Evolutionary conservation across 352 stramenopile genomes (phyloP).

Genomic region (Globisporangium cystogenes): DNA sequence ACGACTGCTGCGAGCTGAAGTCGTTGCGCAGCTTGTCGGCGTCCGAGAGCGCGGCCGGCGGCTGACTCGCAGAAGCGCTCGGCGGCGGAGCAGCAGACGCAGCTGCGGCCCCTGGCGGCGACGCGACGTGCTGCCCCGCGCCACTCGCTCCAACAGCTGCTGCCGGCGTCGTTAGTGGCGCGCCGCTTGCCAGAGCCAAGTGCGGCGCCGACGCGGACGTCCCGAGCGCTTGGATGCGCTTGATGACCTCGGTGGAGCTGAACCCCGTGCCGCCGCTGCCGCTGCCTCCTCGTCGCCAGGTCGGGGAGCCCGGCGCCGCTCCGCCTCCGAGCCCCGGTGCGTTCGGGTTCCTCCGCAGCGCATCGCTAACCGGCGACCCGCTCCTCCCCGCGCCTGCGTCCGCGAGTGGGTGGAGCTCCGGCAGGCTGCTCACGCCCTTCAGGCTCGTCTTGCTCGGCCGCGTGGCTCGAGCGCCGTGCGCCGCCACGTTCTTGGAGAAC

Average conservation of each 20-base stretch:
- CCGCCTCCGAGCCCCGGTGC: background rate
- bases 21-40: constrained; percentile 64
- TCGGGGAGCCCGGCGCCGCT: background rate
- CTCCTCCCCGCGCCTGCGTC: background rate
- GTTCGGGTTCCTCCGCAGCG: background rate
- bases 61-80: background rate
- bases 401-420: constrained; percentile 22
- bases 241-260: constrained; percentile 46
- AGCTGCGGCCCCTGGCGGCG: background rate
- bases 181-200: background rate
- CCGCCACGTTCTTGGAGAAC: constrained; percentile 5
- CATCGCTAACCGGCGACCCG: background rate
- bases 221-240: constrained; percentile 41
- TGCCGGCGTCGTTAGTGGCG: background rate
- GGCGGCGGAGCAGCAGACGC: background rate
- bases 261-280: constrained; percentile 9
- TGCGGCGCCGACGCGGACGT: constrained; percentile 33
- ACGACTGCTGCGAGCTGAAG: constrained; percentile 57
- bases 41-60: constrained; percentile 23
- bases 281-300: background rate
- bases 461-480: constrained; percentile 1
- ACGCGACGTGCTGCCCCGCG: background rate
- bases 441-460: constrained; percentile 11
- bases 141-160: constrained; percentile 1
- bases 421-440: constrained; percentile 27